Evolutionary conservation across 495 filamentous ascomycete species (phyloP).

Genomic region (Parmelia sp.): DNA sequence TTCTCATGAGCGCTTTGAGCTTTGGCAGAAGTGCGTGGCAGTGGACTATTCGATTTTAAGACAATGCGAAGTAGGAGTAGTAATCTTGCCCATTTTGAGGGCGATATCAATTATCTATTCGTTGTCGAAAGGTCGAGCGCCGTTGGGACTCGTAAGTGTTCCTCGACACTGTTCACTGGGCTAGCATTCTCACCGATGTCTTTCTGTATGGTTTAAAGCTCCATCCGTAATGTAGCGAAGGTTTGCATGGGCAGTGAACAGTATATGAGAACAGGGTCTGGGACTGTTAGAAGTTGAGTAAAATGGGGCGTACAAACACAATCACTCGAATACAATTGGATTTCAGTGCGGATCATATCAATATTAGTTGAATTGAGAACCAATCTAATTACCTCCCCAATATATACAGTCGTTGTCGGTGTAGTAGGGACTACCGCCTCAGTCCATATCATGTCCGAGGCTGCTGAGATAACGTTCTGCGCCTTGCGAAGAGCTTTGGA

Average conservation of each 20-base stretch:
- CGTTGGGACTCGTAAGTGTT: not conserved
- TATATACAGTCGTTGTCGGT: not conserved
- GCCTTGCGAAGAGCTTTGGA: not conserved
- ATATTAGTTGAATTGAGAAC: not conserved
- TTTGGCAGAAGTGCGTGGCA: not conserved
- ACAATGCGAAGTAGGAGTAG: not conserved
- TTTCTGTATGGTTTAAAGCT: not conserved
- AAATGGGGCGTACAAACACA: not conserved
- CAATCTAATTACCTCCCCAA: not conserved
- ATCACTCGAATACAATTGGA: not conserved
- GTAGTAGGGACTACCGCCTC: not conserved
- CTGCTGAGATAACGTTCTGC: not conserved
- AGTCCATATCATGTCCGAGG: not conserved
- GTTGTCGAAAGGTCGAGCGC: not conserved
- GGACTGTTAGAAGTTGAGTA: not conserved
- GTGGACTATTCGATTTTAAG: not conserved
- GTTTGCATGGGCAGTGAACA: not conserved
- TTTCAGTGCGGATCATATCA: not conserved
- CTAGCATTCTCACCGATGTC: too few relatives aligned
- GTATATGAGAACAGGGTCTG: not conserved
- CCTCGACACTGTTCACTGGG: not conserved
- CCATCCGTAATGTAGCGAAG: not conserved
- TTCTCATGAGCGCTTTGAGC: slow-evolving; percentile 55
- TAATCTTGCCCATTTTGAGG: not conserved
- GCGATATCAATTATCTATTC: not conserved